A percentile compares a stretch with the other conserved stretches of the same genome.
These are phyloP conservation scores for Cucurbitaria berberidis DNA, from an alignment of 2,329 filamentous ascomycete species.

Conservation along the genomic window DNA sequence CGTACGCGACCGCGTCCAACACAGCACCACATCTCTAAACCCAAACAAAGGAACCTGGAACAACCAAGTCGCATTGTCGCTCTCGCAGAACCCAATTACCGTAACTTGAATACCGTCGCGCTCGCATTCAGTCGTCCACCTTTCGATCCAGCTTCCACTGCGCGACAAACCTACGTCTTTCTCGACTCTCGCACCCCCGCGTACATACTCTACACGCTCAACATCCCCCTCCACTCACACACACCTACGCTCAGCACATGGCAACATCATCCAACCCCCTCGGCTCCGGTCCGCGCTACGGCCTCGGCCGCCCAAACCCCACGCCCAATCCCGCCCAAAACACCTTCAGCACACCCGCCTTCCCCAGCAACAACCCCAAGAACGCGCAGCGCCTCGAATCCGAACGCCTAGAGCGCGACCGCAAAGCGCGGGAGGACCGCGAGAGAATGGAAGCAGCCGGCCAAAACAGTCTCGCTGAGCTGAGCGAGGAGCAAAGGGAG, in stretches of 20 bases:
- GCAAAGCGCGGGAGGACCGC: conserved; percentile 43
- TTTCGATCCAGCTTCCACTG: background rate
- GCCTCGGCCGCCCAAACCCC: conserved; percentile 50
- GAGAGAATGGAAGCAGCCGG: conserved; percentile 53
- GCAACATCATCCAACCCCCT: conserved; percentile 60
- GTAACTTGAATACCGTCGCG: background rate
- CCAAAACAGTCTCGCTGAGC: conserved; percentile 57
- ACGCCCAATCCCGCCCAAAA: conserved; percentile 20
- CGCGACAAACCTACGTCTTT: conserved; percentile 11
- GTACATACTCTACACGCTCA: background rate
- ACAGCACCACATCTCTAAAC: conserved; percentile 9
- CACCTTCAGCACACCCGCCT: conserved; percentile 44
- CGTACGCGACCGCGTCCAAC: conserved; percentile 28
- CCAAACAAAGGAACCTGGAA: conserved; percentile 11
- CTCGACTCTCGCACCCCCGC: conserved; percentile 7
- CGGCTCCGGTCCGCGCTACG: conserved; percentile 62
- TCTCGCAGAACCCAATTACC: background rate
- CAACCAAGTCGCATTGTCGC: conserved; percentile 5
- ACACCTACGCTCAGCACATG: conserved; percentile 46
- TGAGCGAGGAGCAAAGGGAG: conserved; percentile 88
- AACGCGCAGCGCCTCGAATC: conserved; percentile 50
- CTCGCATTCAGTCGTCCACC: background rate
- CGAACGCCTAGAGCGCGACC: conserved; percentile 50
- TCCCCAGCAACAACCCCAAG: conserved; percentile 50
- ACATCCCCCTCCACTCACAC: background rate